phyloP scores from a whole-genome alignment of 1,139 yeast genomes.

The Kodamaea suecica region DNA sequence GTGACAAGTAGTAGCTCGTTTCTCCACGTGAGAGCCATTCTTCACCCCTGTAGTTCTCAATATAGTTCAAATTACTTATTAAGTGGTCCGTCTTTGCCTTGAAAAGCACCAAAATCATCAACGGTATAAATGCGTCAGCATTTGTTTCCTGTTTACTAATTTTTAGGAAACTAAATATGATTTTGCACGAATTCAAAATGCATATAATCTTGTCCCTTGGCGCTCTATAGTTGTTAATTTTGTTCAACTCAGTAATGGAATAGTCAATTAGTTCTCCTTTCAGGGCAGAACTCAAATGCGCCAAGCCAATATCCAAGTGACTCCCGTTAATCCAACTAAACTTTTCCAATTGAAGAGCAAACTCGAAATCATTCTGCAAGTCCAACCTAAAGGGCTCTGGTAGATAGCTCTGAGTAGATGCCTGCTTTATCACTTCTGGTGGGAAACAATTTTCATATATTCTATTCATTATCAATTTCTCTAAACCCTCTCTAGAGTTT shows the following conservation, averaged over 20 bases:
- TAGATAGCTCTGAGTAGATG: constrained; percentile 39
- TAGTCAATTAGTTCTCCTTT: constrained; percentile 51
- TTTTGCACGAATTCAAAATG: constrained; percentile 85
- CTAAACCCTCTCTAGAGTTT: constrained; percentile 88
- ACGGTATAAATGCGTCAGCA: constrained; percentile 91
- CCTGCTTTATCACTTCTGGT: constrained; percentile 56
- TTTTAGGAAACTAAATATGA: constrained; percentile 80
- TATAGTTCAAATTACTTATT: constrained; percentile 76
- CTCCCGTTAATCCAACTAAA: constrained; percentile 73
- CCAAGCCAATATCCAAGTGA: constrained; percentile 74
- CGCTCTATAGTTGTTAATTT: constrained; percentile 80
- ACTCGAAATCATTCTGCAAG: constrained; percentile 54
- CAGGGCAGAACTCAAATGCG: constrained; percentile 18
- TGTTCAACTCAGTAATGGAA: constrained; percentile 69
- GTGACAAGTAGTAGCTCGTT: constrained; percentile 80
- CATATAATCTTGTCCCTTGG: constrained; percentile 95
- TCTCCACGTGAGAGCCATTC: constrained; percentile 77
- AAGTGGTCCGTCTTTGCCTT: constrained; percentile 62
- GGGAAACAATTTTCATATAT: constrained; percentile 77
- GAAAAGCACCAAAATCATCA: constrained; percentile 74
- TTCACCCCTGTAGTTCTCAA: constrained; percentile 75
- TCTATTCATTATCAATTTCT: constrained; percentile 87
- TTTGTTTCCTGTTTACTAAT: constrained; percentile 69
- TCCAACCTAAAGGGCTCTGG: constrained; percentile 46
- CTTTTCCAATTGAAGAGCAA: constrained; percentile 57